Percentiles rank a stretch among this genome's conserved stretches.
phyloP scores from a whole-genome alignment of 768 basidiomycete species.

The Suillus bovinus region DNA sequence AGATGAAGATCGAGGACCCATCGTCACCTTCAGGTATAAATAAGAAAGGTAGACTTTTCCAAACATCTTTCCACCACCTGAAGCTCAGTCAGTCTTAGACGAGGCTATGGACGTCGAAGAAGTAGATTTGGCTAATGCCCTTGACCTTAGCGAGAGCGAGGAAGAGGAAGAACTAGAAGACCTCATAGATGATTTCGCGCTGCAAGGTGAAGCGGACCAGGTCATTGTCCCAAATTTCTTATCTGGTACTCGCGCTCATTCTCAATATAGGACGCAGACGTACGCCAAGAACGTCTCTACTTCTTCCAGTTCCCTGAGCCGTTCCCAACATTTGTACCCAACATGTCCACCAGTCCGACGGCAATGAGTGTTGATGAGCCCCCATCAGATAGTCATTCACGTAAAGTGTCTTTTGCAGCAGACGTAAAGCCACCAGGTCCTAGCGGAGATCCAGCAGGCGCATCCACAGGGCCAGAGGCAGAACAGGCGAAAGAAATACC shows the following conservation, averaged over 20 bases:
- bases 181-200: conserved; percentile 68
- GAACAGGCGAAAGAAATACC: conserved; percentile 34
- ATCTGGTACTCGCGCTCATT: background rate
- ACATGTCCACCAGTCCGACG: conserved; percentile 30
- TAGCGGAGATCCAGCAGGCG: conserved; percentile 22
- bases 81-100: background rate
- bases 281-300: conserved; percentile 69
- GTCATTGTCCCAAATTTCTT: conserved; percentile 28
- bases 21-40: conserved; percentile 26
- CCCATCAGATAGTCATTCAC: conserved; percentile 40
- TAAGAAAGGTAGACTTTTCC: conserved; percentile 33
- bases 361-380: conserved; percentile 36
- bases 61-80: background rate
- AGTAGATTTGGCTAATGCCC: conserved; percentile 55
- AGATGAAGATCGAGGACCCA: conserved; percentile 48
- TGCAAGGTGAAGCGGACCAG: conserved; percentile 38
- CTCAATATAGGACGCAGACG: conserved; percentile 42
- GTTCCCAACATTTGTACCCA: conserved; percentile 70
- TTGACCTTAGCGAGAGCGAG: conserved; percentile 74
- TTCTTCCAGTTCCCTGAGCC: conserved; percentile 90
- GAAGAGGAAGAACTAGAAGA: conserved; percentile 81
- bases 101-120: conserved; percentile 34
- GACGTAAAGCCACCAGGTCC: conserved; percentile 54
- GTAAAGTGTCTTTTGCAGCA: conserved; percentile 59
- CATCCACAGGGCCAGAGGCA: conserved; percentile 17